A percentile compares a stretch with the other conserved stretches of the same genome.
Evolutionary conservation across 148 eudicot genomes (phyloP).

Genomic region (Rhododendron kiyosumense): DNA sequence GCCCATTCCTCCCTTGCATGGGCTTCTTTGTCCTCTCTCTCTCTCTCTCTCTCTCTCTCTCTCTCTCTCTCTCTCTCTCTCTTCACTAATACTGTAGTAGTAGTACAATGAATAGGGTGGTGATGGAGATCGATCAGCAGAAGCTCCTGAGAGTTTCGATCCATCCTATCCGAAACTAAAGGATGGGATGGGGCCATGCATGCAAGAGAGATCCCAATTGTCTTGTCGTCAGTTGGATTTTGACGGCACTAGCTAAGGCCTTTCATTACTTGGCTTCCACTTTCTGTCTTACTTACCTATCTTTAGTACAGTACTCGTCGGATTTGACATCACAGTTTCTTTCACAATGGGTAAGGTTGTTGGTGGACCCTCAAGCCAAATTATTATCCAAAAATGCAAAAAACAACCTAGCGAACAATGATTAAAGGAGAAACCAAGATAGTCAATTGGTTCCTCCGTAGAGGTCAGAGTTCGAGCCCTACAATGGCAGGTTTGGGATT

Average conservation of each 20-base stretch:
- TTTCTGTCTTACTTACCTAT: background rate
- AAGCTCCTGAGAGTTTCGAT: background rate
- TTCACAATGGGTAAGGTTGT: no score
- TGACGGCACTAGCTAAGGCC: background rate
- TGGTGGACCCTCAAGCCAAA: background rate
- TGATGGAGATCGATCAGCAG: background rate
- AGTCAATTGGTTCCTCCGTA: no score
- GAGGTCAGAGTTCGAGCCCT: no score
- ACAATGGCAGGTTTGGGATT: no score
- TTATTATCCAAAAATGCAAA: no score
- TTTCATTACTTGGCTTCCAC: background rate
- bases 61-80: background rate
- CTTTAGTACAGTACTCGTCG: no score
- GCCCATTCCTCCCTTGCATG: conserved; percentile 13
- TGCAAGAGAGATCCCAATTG: conserved; percentile 10
- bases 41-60: background rate
- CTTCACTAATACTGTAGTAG: no score
- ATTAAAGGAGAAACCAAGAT: no score
- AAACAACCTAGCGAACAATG: no score
- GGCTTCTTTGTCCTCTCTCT: background rate
- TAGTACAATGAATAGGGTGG: background rate
- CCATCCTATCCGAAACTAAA: conserved; percentile 10
- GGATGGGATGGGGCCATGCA: background rate
- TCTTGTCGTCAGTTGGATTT: conserved; percentile 14
- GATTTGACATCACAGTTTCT: background rate